phyloP scores from a whole-genome alignment of 2,329 filamentous ascomycete species.

The Aspergillus aculeatinus region DNA sequence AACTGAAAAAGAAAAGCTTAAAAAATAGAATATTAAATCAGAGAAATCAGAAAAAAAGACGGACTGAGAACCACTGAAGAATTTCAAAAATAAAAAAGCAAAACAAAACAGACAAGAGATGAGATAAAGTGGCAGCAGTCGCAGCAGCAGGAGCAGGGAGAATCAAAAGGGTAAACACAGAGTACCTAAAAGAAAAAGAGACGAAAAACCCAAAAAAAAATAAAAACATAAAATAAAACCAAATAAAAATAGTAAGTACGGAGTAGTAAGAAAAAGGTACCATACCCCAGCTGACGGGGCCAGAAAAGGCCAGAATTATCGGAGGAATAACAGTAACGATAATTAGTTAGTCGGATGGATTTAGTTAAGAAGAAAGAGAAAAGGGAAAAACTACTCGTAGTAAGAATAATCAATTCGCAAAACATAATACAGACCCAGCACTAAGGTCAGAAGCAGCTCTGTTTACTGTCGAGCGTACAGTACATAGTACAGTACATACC shows the following conservation, averaged over 20 bases:
- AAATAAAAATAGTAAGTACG: slow-evolving; percentile 5
- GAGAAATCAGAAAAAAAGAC: slow-evolving; percentile 11
- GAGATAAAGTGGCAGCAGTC: not conserved
- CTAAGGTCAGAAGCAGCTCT: slow-evolving; percentile 9
- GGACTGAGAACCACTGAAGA: not conserved
- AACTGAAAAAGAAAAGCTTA: slow-evolving; percentile 10
- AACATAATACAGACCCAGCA: slow-evolving; percentile 6
- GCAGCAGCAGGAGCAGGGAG: not conserved
- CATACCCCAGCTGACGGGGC: slow-evolving; percentile 7
- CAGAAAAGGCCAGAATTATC: slow-evolving; percentile 7
- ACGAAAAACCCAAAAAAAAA: not conserved
- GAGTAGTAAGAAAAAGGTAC: slow-evolving; percentile 4
- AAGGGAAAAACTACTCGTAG: slow-evolving; percentile 15
- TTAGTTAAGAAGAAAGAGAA: slow-evolving; percentile 15
- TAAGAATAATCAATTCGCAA: slow-evolving; percentile 11
- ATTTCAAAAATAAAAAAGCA: not conserved
- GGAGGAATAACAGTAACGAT: slow-evolving; percentile 5
- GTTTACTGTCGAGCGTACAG: slow-evolving; percentile 25
- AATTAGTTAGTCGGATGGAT: slow-evolving; percentile 6
- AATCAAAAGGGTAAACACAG: slow-evolving; percentile 5
- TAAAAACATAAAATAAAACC: not conserved
- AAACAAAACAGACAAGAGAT: slow-evolving; percentile 3
- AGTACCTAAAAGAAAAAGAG: slow-evolving; percentile 7
- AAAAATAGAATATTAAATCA: slow-evolving; percentile 9
- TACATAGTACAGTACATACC: no score